A percentile compares a stretch with the other conserved stretches of the same genome.
These are phyloP conservation scores for Venturia oleaginea DNA, from an alignment of 2,329 filamentous ascomycete genomes.

Conservation along the genomic window DNA sequence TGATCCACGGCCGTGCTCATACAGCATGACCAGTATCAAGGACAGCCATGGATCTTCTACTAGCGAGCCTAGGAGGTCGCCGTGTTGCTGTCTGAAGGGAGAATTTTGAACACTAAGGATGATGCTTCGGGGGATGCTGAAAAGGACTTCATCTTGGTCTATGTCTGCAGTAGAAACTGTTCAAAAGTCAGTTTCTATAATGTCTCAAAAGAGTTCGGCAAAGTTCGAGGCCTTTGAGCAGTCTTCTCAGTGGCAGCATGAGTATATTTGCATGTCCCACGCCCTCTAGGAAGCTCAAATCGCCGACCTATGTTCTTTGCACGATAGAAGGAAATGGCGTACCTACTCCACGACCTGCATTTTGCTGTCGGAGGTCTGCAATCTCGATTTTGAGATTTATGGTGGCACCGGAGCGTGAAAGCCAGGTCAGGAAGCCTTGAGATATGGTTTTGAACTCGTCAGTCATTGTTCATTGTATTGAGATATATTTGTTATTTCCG, in stretches of 20 bases:
- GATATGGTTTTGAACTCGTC: conserved; percentile 35
- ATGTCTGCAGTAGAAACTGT: conserved; percentile 1
- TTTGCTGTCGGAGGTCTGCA: conserved; percentile 45
- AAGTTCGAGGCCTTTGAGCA: background rate
- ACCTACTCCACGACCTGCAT: conserved; percentile 56
- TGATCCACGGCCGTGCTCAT: conserved; percentile 55
- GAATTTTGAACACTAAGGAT: conserved; percentile 70
- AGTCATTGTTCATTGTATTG: background rate
- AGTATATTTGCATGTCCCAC: no score
- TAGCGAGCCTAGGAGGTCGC: conserved; percentile 22
- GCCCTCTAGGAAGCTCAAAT: no score
- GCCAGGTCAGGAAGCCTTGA: conserved; percentile 48
- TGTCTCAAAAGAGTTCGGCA: background rate
- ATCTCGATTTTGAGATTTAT: conserved; percentile 51
- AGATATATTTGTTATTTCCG: background rate
- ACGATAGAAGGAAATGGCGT: conserved; percentile 26
- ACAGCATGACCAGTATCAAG: conserved; percentile 66
- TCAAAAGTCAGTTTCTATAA: background rate
- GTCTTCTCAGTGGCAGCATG: background rate
- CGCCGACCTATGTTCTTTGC: background rate
- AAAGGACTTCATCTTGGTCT: conserved; percentile 44
- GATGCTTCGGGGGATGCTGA: conserved; percentile 63
- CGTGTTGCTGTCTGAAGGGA: conserved; percentile 48
- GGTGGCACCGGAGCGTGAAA: conserved; percentile 42
- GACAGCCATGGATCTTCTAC: conserved; percentile 39